A percentile compares a stretch with the other conserved stretches of the same genome.
Conservation (phyloP, 108 stramenopile species). For the Cyclotella cryptica region DNA sequence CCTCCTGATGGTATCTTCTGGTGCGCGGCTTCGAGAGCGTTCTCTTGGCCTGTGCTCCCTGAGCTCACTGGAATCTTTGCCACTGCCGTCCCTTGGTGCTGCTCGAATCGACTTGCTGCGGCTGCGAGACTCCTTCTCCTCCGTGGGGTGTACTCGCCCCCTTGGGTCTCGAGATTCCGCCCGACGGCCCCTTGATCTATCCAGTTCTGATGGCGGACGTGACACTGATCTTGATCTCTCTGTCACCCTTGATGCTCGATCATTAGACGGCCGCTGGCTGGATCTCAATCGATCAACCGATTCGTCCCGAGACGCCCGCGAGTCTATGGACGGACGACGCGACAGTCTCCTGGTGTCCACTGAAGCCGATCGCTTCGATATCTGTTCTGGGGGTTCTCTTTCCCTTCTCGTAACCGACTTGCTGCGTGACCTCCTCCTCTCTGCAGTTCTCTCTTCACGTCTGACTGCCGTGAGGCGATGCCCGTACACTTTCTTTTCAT, state of each 20-base stretch:
- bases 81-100: conserved; percentile 1
- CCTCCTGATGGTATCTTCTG: conserved; percentile 8
- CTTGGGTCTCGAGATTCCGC: conserved; percentile 10
- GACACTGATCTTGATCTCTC: conserved; percentile 3
- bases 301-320: conserved; percentile 15
- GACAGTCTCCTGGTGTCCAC: not conserved
- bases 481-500: conserved; percentile 53
- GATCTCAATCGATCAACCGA: conserved; percentile 7
- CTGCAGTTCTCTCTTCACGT: not conserved
- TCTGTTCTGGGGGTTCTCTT: not conserved
- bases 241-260: not conserved
- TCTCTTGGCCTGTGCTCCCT: conserved; percentile 2
- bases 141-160: not conserved
- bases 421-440: conserved; percentile 8
- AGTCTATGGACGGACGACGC: conserved; percentile 17
- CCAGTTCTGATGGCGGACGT: not conserved
- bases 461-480: conserved; percentile 39
- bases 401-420: not conserved
- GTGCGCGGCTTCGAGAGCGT: conserved; percentile 18
- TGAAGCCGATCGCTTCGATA: not conserved
- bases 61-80: not conserved
- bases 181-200: not conserved
- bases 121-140: conserved; percentile 20
- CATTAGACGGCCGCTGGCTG: not conserved
- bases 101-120: conserved; percentile 29